Evolutionary conservation across 345 rosid species (phyloP).

Genomic region (Trapa bicornis): DNA sequence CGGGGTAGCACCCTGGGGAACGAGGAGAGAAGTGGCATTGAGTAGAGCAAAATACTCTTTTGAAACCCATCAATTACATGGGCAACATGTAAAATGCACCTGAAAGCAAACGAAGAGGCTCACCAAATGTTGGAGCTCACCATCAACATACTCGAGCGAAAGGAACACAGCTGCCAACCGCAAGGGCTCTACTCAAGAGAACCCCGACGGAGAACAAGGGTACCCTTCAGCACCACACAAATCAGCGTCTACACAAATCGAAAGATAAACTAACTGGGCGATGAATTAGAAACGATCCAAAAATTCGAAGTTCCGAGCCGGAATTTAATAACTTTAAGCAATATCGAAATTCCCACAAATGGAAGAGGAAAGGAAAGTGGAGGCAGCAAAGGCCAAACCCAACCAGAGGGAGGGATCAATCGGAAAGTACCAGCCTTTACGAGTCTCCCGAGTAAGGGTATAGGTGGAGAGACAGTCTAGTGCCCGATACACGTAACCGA

Average conservation of each 20-base stretch:
- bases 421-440: background rate
- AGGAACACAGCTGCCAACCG: background rate
- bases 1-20: constrained; percentile 8
- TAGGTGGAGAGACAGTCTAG: background rate
- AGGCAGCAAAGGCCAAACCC: background rate
- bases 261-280: background rate
- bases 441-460: background rate
- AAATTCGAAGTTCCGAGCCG: background rate
- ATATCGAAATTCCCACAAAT: background rate
- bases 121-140: background rate
- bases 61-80: background rate
- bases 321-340: background rate
- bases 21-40: background rate
- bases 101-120: background rate
- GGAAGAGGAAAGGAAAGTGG: background rate
- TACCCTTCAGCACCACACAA: background rate
- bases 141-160: background rate
- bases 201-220: background rate
- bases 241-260: background rate
- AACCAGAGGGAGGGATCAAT: background rate
- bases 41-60: background rate
- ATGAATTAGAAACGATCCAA: background rate
- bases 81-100: background rate
- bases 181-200: background rate
- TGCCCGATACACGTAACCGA: background rate